phyloP scores from a whole-genome alignment of 2,329 filamentous ascomycete genomes.

The Torrubiella hemipterigena region DNA sequence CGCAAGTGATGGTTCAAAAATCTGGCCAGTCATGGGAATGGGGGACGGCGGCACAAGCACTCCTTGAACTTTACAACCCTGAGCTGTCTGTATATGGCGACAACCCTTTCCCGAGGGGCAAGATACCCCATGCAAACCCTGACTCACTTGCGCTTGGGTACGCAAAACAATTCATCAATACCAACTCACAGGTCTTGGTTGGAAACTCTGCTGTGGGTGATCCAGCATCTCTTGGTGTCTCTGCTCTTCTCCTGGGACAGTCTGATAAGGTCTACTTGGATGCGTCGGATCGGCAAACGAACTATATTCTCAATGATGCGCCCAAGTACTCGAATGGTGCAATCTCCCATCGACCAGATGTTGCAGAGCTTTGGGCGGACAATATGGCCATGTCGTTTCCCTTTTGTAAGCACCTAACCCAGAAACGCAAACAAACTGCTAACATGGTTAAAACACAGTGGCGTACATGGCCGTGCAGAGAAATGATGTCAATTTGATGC shows the following conservation, averaged over 20 bases:
- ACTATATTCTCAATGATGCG: slow-evolving; percentile 5
- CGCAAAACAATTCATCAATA: slow-evolving; percentile 7
- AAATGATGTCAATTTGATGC: slow-evolving; percentile 5
- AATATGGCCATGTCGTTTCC: slow-evolving; percentile 10
- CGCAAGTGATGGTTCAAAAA: slow-evolving; percentile 5
- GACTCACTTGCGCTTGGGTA: slow-evolving; percentile 4
- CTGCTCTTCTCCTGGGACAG: slow-evolving; percentile 7
- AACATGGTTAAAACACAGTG: not conserved
- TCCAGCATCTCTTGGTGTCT: slow-evolving; percentile 8
- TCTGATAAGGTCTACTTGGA: slow-evolving; percentile 6
- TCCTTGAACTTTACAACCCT: slow-evolving; percentile 8
- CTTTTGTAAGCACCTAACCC: slow-evolving; percentile 4
- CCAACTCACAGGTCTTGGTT: slow-evolving; percentile 5
- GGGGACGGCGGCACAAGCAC: slow-evolving; percentile 8
- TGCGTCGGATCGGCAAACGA: slow-evolving; percentile 6
- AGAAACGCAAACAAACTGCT: not conserved
- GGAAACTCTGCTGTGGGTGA: slow-evolving; percentile 6
- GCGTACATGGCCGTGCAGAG: slow-evolving; percentile 4
- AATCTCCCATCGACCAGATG: slow-evolving; percentile 7
- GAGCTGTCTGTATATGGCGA: slow-evolving; percentile 8
- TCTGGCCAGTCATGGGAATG: slow-evolving; percentile 9
- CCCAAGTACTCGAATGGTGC: slow-evolving; percentile 7
- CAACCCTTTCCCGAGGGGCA: slow-evolving; percentile 7
- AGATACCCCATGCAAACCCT: slow-evolving; percentile 4
- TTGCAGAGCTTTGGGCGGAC: slow-evolving; percentile 8